Percentiles rank a stretch among this genome's conserved stretches.
phyloP scores from a whole-genome alignment of 2,329 filamentous ascomycete species.

The Pyrenophora seminiperda region DNA sequence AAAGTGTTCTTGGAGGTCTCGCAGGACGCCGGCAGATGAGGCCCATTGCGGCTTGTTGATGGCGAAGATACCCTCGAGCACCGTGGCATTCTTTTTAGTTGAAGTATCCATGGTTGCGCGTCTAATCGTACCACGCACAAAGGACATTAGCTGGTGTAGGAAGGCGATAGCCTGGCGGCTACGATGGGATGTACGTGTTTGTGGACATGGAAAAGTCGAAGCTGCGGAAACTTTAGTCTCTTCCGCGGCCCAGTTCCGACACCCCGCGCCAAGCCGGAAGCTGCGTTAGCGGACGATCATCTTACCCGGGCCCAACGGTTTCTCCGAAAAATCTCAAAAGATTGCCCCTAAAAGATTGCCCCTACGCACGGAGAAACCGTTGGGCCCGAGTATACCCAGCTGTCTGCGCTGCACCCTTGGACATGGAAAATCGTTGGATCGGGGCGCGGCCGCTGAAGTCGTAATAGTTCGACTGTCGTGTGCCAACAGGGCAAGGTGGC shows the following conservation, averaged over 20 bases:
- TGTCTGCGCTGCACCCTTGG: too few species aligned
- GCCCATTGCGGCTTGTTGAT: conserved; percentile 90
- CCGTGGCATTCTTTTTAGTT: conserved; percentile 47
- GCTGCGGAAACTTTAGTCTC: conserved; percentile 6
- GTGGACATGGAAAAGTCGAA: too few species aligned
- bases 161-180: too few species aligned
- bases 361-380: too few species aligned
- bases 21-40: conserved; percentile 88
- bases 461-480: too few species aligned
- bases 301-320: conserved; percentile 22
- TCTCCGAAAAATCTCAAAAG: too few species aligned
- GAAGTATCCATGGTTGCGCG: conserved; percentile 33
- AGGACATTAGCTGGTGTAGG: conserved; percentile 35
- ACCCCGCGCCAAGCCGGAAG: conserved; percentile 1
- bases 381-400: too few species aligned
- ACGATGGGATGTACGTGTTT: too few species aligned
- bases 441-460: too few species aligned
- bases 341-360: too few species aligned
- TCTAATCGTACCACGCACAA: conserved; percentile 14
- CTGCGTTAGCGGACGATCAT: conserved; percentile 25
- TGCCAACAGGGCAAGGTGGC: too few species aligned
- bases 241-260: conserved; percentile 17
- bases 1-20: conserved; percentile 83
- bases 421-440: too few species aligned
- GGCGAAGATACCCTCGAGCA: conserved; percentile 71